Base-by-base conservation (phyloP, 2,329 filamentous ascomycete genomes). In the Thermothelomyces thermophilus region DNA sequence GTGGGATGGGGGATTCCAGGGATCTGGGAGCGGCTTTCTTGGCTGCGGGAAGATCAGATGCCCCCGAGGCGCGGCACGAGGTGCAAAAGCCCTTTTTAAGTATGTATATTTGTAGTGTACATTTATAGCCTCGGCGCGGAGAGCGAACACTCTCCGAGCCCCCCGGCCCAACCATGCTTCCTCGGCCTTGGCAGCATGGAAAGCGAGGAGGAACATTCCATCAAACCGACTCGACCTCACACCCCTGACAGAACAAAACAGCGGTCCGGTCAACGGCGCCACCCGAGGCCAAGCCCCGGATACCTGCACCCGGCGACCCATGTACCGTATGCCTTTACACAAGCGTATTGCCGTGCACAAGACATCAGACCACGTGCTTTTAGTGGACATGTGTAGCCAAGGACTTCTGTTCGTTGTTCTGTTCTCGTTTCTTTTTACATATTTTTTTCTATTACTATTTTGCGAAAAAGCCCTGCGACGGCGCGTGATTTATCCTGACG, bases 221-320 rank as follows among this genome's bases (percentile, higher is more conserved):
- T 43, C 5, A n/a, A n/a, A 22, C 33, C n/a, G 16, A 10, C 16
- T 40, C 13, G n/a, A 19, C 31, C 43, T 26, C 31, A n/a, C 31
- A 16, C 13, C 16, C 33, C 16, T 14, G 8, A 14, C 36, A 39
- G 49, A 22, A 8, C 10, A 24, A 20, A n/a, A 33, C 34, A 20
- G 13, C 7, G 22, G n/a, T 4, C 5, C n/a, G 13, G 1, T 20
- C 20, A 20, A n/a, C 48, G 41, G 48, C 48, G 41, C 41, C 48
- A 50, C 48, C 41, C 41, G 48, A n/a, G 24, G 41, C 41, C 48
- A 50, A 46, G 41, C 19, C 35, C n/a, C 36, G 34, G 31, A 20
- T 39, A 16, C 24, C 20, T n/a, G 24, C 4, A 16, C 35, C 35
- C 28, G 36, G 47, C 19, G 8, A 19, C 45, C 41, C 34, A 17